Base-by-base conservation (phyloP, 257 asterid genomes). In the Cinchona pubescens region DNA sequence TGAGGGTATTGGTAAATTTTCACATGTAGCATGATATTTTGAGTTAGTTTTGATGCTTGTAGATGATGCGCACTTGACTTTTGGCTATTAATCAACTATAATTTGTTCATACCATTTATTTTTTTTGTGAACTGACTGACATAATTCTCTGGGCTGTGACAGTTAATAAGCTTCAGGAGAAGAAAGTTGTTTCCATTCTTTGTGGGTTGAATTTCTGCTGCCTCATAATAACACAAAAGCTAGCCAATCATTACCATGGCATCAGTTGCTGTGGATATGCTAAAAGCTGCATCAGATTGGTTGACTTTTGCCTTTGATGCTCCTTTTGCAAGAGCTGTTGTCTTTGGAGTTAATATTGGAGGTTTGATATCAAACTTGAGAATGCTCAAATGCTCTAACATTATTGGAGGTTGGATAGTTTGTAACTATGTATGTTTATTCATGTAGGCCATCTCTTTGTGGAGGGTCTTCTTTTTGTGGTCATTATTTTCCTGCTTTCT, bases 381-480 rank as follows among this genome's bases (percentile, higher is more conserved):
- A 46, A 34, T 45, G 35, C 5, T 49, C 46, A 58, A 43, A 43
- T 43, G 27, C 48, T 63, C n/a, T n/a, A n/a, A n/a, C n/a, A n/a
- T n/a, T n/a, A n/a, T n/a, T 64, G n/a, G 14, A 55, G 43, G 46
- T 14, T 19, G 7, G 68, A 38, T 38, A 38, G 69, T 53, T 73
- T 29, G 34, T 71, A 6, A 68, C 69, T 71, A 32, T 68, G 25
- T 45, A 77, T 71, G 76, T 64, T 76, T 83, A 27, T 25, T 38
- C 42, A 25, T 87, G 88, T 73, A 94, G 99, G 99, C 12, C 99
- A 94, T 92, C 90, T 94, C 27, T 87, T 94, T 69, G 87, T 94
- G 79, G 99, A 94, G 85, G 97, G 95, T 71, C 89, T 92, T 85
- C 97, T 94, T 75, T 76, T 94, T 30, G 89, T 94, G 56, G 97